A percentile compares a stretch with the other conserved stretches of the same genome.
Conservation (phyloP, 2,329 filamentous ascomycete species). For the Diaporthe longicolla region DNA sequence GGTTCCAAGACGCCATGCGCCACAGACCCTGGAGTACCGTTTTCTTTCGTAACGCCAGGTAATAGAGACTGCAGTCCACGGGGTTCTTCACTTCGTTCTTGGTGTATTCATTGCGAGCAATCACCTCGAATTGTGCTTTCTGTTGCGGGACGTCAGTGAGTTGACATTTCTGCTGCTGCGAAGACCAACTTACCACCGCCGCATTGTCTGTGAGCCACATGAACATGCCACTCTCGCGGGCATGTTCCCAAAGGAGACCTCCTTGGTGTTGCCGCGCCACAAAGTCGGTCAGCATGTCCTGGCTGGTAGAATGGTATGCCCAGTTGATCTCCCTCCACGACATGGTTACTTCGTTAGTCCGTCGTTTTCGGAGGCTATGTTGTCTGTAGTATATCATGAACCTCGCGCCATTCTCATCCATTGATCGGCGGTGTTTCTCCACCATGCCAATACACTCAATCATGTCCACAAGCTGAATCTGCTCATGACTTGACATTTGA, state of each 20-base stretch:
- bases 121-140: constrained; percentile 86
- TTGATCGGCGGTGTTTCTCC: constrained; percentile 87
- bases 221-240: constrained; percentile 88
- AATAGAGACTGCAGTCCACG: constrained; percentile 90
- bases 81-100: constrained; percentile 90
- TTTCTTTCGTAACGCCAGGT: constrained; percentile 92
- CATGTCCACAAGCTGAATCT: constrained; percentile 87
- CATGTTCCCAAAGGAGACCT: constrained; percentile 86
- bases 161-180: background rate
- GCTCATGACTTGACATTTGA: constrained; percentile 86
- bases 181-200: constrained; percentile 74
- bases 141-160: constrained; percentile 51
- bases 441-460: constrained; percentile 88
- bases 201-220: constrained; percentile 90
- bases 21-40: constrained; percentile 90
- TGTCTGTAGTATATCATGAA: constrained; percentile 92
- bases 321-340: constrained; percentile 86
- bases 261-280: constrained; percentile 85
- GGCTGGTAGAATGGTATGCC: constrained; percentile 87
- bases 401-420: constrained; percentile 90
- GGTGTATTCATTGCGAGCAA: constrained; percentile 94
- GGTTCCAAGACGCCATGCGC: constrained; percentile 93
- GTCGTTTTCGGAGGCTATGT: constrained; percentile 78
- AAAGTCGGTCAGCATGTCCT: constrained; percentile 91
- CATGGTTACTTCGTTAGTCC: constrained; percentile 75